A percentile compares a stretch with the other conserved stretches of the same genome.
Conservation (phyloP, 768 basidiomycete species). For the Cyclocybe aegerita region DNA sequence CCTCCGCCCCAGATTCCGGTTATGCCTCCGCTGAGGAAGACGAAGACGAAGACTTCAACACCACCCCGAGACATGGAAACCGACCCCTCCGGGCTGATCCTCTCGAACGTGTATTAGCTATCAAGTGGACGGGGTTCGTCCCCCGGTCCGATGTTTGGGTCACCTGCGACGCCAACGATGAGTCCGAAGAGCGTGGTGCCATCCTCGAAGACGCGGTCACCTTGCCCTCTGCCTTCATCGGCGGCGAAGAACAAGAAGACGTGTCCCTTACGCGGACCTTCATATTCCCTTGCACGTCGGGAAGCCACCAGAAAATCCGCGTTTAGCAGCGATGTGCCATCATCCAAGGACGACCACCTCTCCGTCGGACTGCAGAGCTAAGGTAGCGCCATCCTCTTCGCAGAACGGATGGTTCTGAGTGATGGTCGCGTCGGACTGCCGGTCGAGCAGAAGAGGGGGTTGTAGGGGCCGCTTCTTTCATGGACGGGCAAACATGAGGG, state of each 20-base stretch:
- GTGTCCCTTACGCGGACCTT: constrained; percentile 52
- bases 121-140: constrained; percentile 75
- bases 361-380: constrained; percentile 83
- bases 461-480: too few relatives aligned
- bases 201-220: constrained; percentile 56
- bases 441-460: too few relatives aligned
- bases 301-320: constrained; percentile 23
- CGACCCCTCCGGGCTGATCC: constrained; percentile 54
- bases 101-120: constrained; percentile 63
- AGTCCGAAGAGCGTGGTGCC: constrained; percentile 36
- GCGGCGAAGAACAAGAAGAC: constrained; percentile 39
- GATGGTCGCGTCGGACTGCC: too few relatives aligned
- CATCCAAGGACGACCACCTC: constrained; percentile 67
- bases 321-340: constrained; percentile 69
- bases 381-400: constrained; percentile 75
- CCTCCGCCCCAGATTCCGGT: constrained; percentile 65
- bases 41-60: constrained; percentile 35
- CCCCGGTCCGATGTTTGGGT: constrained; percentile 58
- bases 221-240: constrained; percentile 52
- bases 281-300: constrained; percentile 33
- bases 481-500: too few relatives aligned
- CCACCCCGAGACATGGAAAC: constrained; percentile 19
- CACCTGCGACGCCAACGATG: constrained; percentile 24
- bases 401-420: constrained; percentile 31
- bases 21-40: constrained; percentile 76